Conservation (phyloP, 2,329 filamentous ascomycete genomes). For the Metarhizium robertsii region DNA sequence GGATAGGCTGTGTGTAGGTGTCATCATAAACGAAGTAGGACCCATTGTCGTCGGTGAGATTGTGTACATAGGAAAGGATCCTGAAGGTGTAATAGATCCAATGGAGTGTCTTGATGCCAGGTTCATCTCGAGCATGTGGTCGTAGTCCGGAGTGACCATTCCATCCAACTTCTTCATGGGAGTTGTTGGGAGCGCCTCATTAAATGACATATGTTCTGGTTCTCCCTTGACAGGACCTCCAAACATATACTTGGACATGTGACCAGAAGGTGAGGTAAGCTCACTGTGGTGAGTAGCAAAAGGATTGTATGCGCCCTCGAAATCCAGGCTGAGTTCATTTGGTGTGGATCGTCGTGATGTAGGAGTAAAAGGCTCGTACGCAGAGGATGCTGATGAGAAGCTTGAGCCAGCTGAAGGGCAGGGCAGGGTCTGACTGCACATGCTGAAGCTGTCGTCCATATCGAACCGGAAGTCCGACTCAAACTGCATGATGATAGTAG, state of each 20-base stretch:
- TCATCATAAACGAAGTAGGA: slow-evolving; percentile 28
- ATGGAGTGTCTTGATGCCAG: slow-evolving; percentile 23
- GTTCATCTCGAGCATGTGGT: slow-evolving; percentile 29
- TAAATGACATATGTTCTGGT: slow-evolving; percentile 22
- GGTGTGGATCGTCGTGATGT: slow-evolving; percentile 35
- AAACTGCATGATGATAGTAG: slow-evolving; percentile 24
- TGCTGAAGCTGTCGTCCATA: slow-evolving; percentile 30
- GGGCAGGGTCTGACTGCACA: slow-evolving; percentile 26
- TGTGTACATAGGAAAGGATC: slow-evolving; percentile 24
- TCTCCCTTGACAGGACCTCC: slow-evolving; percentile 23
- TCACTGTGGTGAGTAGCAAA: slow-evolving; percentile 19
- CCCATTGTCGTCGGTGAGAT: slow-evolving; percentile 24
- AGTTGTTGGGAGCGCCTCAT: slow-evolving; percentile 23
- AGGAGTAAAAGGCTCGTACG: slow-evolving; percentile 35
- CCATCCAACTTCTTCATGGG: slow-evolving; percentile 27
- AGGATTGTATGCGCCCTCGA: slow-evolving; percentile 22
- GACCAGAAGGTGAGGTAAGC: slow-evolving; percentile 25
- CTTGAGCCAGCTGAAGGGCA: slow-evolving; percentile 26
- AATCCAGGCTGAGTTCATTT: slow-evolving; percentile 27
- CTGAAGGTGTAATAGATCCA: slow-evolving; percentile 28
- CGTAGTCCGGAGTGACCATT: slow-evolving; percentile 26
- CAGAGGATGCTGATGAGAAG: slow-evolving; percentile 30
- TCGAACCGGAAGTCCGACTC: slow-evolving; percentile 29
- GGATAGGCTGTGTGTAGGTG: slow-evolving; percentile 28
- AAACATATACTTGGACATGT: slow-evolving; percentile 26